Base-by-base conservation (phyloP, 2,329 filamentous ascomycete genomes). In the Blastomyces silverae region DNA sequence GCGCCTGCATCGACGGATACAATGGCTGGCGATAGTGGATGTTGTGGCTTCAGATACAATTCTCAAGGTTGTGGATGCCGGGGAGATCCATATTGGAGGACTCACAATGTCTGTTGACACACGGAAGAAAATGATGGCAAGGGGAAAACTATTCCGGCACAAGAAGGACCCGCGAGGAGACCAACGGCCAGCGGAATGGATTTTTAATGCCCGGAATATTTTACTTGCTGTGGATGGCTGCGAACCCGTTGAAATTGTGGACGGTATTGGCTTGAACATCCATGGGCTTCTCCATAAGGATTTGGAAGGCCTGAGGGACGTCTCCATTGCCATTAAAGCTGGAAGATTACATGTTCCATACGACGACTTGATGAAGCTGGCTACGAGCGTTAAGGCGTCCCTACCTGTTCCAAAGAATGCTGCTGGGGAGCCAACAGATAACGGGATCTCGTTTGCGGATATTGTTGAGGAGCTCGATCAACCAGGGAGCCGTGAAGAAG, bases 61-160 rank as follows among this genome's bases (percentile, higher is more conserved):
- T 6, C 74, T 96, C 63, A 88, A 87, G 65, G 81, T 97, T 44
- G 81, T 88, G 31, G 90, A 92, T 69, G 90, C 96, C 34, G 94
- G 94, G 28, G 90, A 87, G 67, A 76, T 97, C 55, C 90, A 96
- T 73, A 81, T 97, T 64, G 93, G 92, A 65, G 90, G 86, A 70
- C 85, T 97, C 71, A 92, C 89, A 17, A 80, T 96, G 66, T 89
- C 91, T 5, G 90, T 99, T 63, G 93, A 99, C 74, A 97, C 94
- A 7, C 83, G 95, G 70, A 87, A 87, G 67, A 95, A 96, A 78
- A 93, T 92, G 77, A 91, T 96, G 39, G 92, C 97, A 73, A 86
- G 92, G 64, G 91, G 91, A 66, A 89, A 92, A 56, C 88, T 96
- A 71, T 96, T 96, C 77, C 88, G 92, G 70, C 90, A 91, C 73